phyloP scores from a whole-genome alignment of 169 alveolate genomes.

The Cytauxzoon felis region DNA sequence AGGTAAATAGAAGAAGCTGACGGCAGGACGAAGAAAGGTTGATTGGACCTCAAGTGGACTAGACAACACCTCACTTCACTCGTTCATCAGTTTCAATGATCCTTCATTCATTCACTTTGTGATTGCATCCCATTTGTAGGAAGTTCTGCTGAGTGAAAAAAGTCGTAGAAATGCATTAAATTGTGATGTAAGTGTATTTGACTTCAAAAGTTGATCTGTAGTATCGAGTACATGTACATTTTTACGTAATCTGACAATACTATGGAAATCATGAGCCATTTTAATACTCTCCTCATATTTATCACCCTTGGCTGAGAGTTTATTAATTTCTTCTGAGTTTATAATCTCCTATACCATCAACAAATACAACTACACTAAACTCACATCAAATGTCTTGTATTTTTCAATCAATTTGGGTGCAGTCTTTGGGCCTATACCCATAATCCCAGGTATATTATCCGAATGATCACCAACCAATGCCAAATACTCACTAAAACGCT shows the following conservation, averaged over 20 bases:
- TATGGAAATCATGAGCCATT: constrained; percentile 61
- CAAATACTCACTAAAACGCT: constrained; percentile 67
- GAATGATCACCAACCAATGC: constrained; percentile 74
- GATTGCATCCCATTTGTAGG: constrained; percentile 49
- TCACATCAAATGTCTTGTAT: constrained; percentile 58
- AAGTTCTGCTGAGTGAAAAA: constrained; percentile 52
- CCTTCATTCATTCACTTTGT: too few species aligned
- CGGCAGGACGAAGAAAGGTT: too few species aligned
- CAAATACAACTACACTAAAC: constrained; percentile 20
- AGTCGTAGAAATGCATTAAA: constrained; percentile 32
- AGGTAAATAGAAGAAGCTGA: too few species aligned
- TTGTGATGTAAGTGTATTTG: constrained; percentile 41
- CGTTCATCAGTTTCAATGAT: too few species aligned
- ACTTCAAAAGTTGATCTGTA: constrained; percentile 30
- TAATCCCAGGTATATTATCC: constrained; percentile 72
- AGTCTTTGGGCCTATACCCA: constrained; percentile 75
- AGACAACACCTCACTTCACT: too few species aligned
- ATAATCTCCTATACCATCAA: constrained; percentile 55
- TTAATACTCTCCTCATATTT: constrained; percentile 53
- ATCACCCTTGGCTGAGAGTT: constrained; percentile 41
- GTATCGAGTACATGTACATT: constrained; percentile 50
- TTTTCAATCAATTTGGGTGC: constrained; percentile 68
- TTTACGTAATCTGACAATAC: constrained; percentile 35
- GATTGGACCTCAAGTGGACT: too few species aligned
- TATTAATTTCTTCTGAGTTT: constrained; percentile 57